phyloP scores from a whole-genome alignment of 192 early-diverging fungal genomes.

The Thamnidium elegans region DNA sequence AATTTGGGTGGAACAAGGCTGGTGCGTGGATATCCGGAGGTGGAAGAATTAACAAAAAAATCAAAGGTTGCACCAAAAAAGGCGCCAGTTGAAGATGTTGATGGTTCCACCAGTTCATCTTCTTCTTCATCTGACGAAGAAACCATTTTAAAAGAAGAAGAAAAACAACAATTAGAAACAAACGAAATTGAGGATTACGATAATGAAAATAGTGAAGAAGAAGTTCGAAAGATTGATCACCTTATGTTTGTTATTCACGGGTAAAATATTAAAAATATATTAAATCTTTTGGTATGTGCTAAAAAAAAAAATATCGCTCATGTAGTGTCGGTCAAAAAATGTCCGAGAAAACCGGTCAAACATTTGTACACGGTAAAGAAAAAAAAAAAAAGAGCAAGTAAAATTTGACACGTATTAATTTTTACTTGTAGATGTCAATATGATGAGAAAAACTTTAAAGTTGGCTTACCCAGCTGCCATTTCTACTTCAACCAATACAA shows the following conservation, averaged over 20 bases:
- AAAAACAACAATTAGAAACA: constrained; percentile 43
- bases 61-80: constrained; percentile 32
- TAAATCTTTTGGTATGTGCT: neutral
- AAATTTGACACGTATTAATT: neutral
- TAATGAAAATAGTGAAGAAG: constrained; percentile 48
- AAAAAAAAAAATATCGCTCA: neutral
- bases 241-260: constrained; percentile 83
- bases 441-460: constrained; percentile 66
- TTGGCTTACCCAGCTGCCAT: constrained; percentile 34
- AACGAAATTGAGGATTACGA: constrained; percentile 54
- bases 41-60: constrained; percentile 48
- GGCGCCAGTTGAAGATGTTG: constrained; percentile 28
- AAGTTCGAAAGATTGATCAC: constrained; percentile 73
- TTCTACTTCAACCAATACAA: constrained; percentile 11
- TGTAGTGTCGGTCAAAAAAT: constrained; percentile 81
- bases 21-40: constrained; percentile 72
- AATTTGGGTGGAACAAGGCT: constrained; percentile 69
- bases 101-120: constrained; percentile 19
- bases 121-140: constrained; percentile 30
- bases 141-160: constrained; percentile 36
- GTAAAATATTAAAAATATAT: constrained; percentile 10
- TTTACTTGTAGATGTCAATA: constrained; percentile 58
- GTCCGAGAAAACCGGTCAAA: constrained; percentile 51
- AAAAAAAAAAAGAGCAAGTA: neutral
- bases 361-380: constrained; percentile 49